phyloP scores from a whole-genome alignment of 2,329 filamentous ascomycete species.

The Pseudogymnoascus sp. region DNA sequence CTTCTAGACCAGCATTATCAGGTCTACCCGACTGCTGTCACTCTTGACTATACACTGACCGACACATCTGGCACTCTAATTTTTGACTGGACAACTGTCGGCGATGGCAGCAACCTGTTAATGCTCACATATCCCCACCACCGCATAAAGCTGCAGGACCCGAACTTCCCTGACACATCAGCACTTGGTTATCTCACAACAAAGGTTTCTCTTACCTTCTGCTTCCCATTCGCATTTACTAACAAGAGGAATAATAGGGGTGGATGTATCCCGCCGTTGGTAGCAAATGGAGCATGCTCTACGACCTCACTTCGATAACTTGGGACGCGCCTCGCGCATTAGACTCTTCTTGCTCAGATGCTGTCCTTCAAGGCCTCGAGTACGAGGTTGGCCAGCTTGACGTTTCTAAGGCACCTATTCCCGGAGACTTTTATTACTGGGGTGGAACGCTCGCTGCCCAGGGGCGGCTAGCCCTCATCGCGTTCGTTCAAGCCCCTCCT shows the following conservation, averaged over 20 bases:
- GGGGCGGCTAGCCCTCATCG: constrained; percentile 21
- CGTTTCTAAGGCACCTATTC: constrained; percentile 15
- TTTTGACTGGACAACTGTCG: constrained; percentile 21
- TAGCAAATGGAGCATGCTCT: constrained; percentile 20
- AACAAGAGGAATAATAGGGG: constrained; percentile 12
- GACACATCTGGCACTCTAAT: constrained; percentile 18
- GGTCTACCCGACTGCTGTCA: constrained; percentile 19
- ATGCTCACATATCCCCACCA: constrained; percentile 24
- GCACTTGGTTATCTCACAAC: constrained; percentile 21
- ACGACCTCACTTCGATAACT: constrained; percentile 18
- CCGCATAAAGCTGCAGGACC: constrained; percentile 17
- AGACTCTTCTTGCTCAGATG: constrained; percentile 18
- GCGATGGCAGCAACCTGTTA: constrained; percentile 17
- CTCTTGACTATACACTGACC: constrained; percentile 20
- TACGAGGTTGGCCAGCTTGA: constrained; percentile 20
- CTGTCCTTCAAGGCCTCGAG: constrained; percentile 19
- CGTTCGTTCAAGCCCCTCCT: constrained; percentile 14
- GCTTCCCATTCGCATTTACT: neutral
- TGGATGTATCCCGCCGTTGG: constrained; percentile 23
- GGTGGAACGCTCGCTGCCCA: constrained; percentile 20
- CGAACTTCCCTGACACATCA: constrained; percentile 17
- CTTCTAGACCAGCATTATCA: constrained; percentile 20
- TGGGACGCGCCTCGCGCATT: constrained; percentile 21
- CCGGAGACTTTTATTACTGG: constrained; percentile 24
- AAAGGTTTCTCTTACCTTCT: constrained; percentile 16